Percentiles rank a stretch among this genome's conserved stretches.
phyloP scores from a whole-genome alignment of 495 filamentous ascomycete species.

The Hypoxylon crocopeplum region DNA sequence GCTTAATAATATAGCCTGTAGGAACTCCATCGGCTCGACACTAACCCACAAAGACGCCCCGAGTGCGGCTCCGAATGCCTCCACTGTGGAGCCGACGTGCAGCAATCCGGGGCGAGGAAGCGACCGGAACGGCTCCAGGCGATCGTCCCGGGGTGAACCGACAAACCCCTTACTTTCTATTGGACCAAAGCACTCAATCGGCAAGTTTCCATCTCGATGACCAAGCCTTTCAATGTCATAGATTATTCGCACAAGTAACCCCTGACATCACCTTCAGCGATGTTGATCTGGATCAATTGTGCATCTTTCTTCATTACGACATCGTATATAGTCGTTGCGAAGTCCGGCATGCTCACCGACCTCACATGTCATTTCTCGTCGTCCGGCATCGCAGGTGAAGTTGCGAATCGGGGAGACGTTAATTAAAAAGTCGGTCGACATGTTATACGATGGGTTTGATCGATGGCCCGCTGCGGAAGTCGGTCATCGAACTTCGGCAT shows the following conservation, averaged over 20 bases:
- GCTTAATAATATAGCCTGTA: conserved; percentile 31
- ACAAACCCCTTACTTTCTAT: conserved; percentile 3
- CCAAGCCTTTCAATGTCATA: conserved; percentile 4
- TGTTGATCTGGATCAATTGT: background rate
- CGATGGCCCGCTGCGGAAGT: conserved; percentile 5
- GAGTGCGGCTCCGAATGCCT: conserved; percentile 28
- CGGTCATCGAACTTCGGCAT: conserved; percentile 3
- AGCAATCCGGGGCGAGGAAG: conserved; percentile 25
- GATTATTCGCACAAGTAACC: background rate
- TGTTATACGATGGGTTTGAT: background rate
- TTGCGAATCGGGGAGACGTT: background rate
- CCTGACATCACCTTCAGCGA: background rate
- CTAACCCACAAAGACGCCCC: conserved; percentile 23
- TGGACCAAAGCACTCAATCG: conserved; percentile 23
- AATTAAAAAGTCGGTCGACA: background rate
- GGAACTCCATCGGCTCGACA: conserved; percentile 11
- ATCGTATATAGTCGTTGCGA: background rate
- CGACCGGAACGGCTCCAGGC: conserved; percentile 30
- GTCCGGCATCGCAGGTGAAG: conserved; percentile 18
- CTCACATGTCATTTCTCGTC: background rate
- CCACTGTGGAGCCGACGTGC: conserved; percentile 26
- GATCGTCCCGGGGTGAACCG: conserved; percentile 5
- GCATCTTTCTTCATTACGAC: background rate
- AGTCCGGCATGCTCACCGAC: background rate
- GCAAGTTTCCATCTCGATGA: conserved; percentile 21